Evolutionary conservation across 257 asterid species (phyloP).

Genomic region (Leonotis leonurus): DNA sequence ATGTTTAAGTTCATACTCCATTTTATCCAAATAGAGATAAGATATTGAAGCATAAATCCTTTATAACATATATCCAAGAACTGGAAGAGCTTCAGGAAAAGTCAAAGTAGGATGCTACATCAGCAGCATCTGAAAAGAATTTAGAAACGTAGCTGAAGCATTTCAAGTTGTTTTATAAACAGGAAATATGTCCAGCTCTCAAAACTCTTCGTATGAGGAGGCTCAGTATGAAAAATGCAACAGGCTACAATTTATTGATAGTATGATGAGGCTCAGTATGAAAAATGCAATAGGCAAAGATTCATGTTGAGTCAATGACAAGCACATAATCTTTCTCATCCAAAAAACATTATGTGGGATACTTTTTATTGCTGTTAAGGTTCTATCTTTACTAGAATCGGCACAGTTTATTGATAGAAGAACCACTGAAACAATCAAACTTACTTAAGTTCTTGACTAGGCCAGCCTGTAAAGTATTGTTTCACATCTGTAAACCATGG

Average conservation of each 20-base stretch:
- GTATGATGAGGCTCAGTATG: too few species aligned
- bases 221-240: background rate
- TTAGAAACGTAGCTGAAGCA: background rate
- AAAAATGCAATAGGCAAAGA: background rate
- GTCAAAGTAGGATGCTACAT: background rate
- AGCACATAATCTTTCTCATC: slow-evolving; percentile 3
- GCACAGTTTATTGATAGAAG: background rate
- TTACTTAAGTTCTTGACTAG: slow-evolving; percentile 65
- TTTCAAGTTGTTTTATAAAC: background rate
- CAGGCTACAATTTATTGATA: background rate
- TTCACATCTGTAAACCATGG: slow-evolving; percentile 69
- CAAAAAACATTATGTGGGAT: too few species aligned
- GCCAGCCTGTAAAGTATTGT: slow-evolving; percentile 77
- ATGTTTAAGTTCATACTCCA: slow-evolving; percentile 2
- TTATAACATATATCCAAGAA: background rate
- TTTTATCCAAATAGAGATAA: background rate
- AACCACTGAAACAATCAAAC: slow-evolving; percentile 12
- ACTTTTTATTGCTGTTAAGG: too few species aligned
- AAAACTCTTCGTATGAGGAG: background rate
- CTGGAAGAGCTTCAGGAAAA: background rate
- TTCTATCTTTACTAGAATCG: background rate
- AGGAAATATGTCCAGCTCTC: background rate
- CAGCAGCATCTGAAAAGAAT: background rate
- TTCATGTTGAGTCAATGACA: too few species aligned
- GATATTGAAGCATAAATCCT: background rate